Percentiles rank a stretch among this genome's conserved stretches.
Conservation (phyloP, 108 stramenopile genomes). For the Epithemia pelagica region DNA sequence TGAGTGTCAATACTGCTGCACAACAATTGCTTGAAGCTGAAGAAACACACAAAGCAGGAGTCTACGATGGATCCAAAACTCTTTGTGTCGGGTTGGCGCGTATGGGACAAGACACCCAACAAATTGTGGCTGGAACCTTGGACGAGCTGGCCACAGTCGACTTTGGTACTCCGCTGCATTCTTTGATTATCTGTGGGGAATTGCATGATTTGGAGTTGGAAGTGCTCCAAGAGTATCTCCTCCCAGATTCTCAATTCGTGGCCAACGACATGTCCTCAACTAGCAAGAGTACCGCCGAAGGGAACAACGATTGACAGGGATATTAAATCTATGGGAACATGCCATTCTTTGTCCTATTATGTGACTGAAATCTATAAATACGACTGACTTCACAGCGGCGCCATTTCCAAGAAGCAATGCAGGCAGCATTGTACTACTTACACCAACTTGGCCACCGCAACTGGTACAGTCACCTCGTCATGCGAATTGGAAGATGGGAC, state of each 20-base stretch:
- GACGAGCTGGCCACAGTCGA: slow-evolving; percentile 82
- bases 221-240: slow-evolving; percentile 53
- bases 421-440: no score
- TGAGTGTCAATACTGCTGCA: slow-evolving; percentile 88
- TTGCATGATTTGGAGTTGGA: slow-evolving; percentile 92
- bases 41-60: slow-evolving; percentile 48
- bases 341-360: no score
- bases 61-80: slow-evolving; percentile 55
- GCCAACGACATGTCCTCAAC: neutral
- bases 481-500: no score
- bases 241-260: neutral
- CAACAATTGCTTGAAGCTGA: slow-evolving; percentile 93
- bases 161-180: slow-evolving; percentile 94
- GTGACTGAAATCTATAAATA: no score
- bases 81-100: slow-evolving; percentile 91
- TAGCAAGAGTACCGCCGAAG: no score
- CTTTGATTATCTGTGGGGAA: slow-evolving; percentile 91
- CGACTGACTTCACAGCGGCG: no score
- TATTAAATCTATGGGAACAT: no score
- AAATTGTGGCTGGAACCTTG: slow-evolving; percentile 89
- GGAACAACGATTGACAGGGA: no score
- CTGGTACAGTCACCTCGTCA: no score
- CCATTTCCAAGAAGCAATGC: no score
- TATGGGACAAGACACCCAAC: slow-evolving; percentile 88
- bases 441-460: no score